Base-by-base conservation (phyloP, 78 protist species). In the Speleostelium caveatum region DNA sequence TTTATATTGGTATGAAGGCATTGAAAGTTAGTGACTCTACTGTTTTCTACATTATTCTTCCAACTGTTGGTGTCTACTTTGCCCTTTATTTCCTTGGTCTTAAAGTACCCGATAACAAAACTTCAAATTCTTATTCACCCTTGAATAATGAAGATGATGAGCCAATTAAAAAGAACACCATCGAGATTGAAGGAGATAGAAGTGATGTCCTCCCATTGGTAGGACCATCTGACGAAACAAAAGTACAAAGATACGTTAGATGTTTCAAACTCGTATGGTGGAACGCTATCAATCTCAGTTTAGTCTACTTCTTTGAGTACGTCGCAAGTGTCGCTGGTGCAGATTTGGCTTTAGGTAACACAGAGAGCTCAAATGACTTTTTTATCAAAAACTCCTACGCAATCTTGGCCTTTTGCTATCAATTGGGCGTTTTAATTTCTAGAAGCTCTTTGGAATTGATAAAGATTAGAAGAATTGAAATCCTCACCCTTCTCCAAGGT, bases 401-500 rank as follows among this genome's bases (percentile, higher is more conserved):
- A 21, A 67, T 94, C 24, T 55, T 86, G 8, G 51, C 68, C 42
- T 69, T 77, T 22, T 87, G 94, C 72, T 94, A 94, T 74, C 98
- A 96, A 76, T 30, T 89, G 26, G 96, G 96, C 58, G 98, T 96
- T 14, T 45, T 96, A 2, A 16, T 93, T 0, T 93, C 96, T 3
- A 42, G 98, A 24, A 89, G 95, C 2, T 95, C 97, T 16, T 59
- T 96, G 6, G 56, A 39, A 39, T 22, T 88, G 35, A 2, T 95
- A 55, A 80, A 94, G 45, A 86, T 96, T 32, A 42, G n/a, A 36
- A 68, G 88, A n/a, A 65, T 96, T 51, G 87, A 45, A 3, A n/a
- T 95, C n/a, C n/a, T 94, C 7, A 95, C 97, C 7, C 24, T 95
- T 3, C 83, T 96, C 16, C 98, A 96, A 67, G 77, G 86, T 35